Conservation (phyloP, 2,329 filamentous ascomycete species). For the Alternaria angustiovoidea region DNA sequence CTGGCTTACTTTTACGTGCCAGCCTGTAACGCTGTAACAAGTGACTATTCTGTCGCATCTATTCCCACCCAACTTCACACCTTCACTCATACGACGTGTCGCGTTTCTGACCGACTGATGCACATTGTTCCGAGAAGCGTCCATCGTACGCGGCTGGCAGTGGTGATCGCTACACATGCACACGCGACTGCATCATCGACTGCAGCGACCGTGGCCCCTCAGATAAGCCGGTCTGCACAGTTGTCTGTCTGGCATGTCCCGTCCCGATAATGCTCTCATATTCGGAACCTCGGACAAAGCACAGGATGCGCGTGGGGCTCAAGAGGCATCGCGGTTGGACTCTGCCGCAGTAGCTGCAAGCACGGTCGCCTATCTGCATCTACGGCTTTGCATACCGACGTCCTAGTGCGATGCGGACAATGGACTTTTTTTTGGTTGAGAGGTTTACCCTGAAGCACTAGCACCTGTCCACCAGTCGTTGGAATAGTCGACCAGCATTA, state of each 20-base stretch:
- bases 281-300: conserved; percentile 17
- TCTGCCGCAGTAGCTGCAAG: conserved; percentile 16
- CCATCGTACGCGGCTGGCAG: not conserved
- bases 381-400: conserved; percentile 14
- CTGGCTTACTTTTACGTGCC: conserved; percentile 4
- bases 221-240: conserved; percentile 14
- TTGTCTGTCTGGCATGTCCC: conserved; percentile 1
- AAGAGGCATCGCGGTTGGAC: conserved; percentile 26
- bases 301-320: conserved; percentile 24
- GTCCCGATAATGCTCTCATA: conserved; percentile 8
- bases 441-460: conserved; percentile 8
- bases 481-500: not conserved
- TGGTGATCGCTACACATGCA: conserved; percentile 13
- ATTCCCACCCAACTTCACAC: too few species aligned
- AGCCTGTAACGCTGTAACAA: not conserved
- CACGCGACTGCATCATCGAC: not conserved
- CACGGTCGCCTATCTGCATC: conserved; percentile 8
- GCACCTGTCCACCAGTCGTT: not conserved
- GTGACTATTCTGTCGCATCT: too few species aligned
- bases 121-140: conserved; percentile 4
- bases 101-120: conserved; percentile 1
- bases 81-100: not conserved
- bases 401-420: conserved; percentile 12
- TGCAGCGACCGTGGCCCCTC: conserved; percentile 7
- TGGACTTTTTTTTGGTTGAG: conserved; percentile 11